Evolutionary conservation across 2,329 filamentous ascomycete species (phyloP).

Genomic region (Sclerotinia spermophila): DNA sequence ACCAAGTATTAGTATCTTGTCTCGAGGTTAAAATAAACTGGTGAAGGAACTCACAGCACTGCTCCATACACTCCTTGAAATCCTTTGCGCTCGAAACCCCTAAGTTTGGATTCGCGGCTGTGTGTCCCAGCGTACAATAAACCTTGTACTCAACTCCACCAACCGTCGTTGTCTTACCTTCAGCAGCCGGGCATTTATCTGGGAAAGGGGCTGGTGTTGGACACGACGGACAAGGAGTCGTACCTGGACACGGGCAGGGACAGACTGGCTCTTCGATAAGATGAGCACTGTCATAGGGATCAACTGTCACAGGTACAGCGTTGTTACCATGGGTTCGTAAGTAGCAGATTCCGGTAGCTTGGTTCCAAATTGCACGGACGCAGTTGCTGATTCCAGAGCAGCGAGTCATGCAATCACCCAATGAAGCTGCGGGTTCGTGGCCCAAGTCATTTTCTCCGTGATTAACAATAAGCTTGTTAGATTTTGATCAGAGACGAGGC

Average conservation of each 20-base stretch:
- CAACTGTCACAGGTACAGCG: background rate
- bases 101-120: background rate
- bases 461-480: background rate
- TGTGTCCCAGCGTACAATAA: conserved; percentile 4
- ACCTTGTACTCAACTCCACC: background rate
- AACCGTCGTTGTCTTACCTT: background rate
- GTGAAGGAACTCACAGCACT: conserved; percentile 8
- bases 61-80: conserved; percentile 15
- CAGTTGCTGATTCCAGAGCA: background rate
- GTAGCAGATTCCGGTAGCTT: background rate
- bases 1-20: background rate
- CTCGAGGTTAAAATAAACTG: background rate
- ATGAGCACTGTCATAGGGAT: conserved; percentile 9
- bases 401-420: conserved; percentile 6
- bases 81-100: conserved; percentile 6
- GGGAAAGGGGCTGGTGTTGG: background rate
- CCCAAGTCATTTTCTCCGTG: conserved; percentile 3
- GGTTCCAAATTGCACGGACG: background rate
- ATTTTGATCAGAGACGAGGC: background rate
- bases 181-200: background rate
- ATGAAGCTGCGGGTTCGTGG: background rate
- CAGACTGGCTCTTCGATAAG: conserved; percentile 4
- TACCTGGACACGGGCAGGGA: background rate
- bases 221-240: background rate
- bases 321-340: conserved; percentile 9